Evolutionary conservation across 257 asterid species (phyloP).

Genomic region (Leptodermis oblonga): DNA sequence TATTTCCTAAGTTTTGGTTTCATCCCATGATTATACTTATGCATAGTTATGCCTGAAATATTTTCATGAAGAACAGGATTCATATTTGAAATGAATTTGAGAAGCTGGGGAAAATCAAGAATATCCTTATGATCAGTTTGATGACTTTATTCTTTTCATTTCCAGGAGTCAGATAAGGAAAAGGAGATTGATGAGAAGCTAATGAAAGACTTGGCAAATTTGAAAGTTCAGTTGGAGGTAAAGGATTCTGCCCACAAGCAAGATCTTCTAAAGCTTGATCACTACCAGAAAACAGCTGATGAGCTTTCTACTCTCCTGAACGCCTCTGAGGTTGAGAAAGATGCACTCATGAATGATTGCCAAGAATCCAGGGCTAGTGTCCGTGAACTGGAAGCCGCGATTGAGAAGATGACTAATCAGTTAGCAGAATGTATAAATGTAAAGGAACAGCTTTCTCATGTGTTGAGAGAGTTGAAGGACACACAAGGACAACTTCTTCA

Average conservation of each 20-base stretch:
- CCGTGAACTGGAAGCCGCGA: slow-evolving; percentile 35
- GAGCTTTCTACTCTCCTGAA: slow-evolving; percentile 38
- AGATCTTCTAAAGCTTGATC: slow-evolving; percentile 39
- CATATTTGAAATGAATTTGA: neutral
- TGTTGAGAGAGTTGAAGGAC: slow-evolving; percentile 24
- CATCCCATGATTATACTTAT: too few relatives aligned
- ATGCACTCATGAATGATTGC: slow-evolving; percentile 33
- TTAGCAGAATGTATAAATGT: slow-evolving; percentile 22
- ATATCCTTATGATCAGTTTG: neutral
- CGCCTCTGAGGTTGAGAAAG: slow-evolving; percentile 44
- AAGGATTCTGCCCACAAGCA: slow-evolving; percentile 56
- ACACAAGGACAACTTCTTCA: slow-evolving; percentile 23
- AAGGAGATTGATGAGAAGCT: slow-evolving; percentile 28
- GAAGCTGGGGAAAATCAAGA: too few relatives aligned
- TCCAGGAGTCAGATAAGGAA: slow-evolving; percentile 33
- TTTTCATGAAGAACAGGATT: neutral
- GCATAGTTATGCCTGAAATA: neutral
- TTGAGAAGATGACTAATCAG: slow-evolving; percentile 18
- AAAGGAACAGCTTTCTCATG: slow-evolving; percentile 27
- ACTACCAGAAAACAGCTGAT: slow-evolving; percentile 39
- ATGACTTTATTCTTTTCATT: neutral
- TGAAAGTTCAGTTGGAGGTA: slow-evolving; percentile 44
- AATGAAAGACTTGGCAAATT: slow-evolving; percentile 40
- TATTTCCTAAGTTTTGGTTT: too few relatives aligned
- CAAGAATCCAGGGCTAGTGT: slow-evolving; percentile 24